Evolutionary conservation across 805 yeast species (phyloP).

Genomic region (Cyberlindnera galapagoensis): DNA sequence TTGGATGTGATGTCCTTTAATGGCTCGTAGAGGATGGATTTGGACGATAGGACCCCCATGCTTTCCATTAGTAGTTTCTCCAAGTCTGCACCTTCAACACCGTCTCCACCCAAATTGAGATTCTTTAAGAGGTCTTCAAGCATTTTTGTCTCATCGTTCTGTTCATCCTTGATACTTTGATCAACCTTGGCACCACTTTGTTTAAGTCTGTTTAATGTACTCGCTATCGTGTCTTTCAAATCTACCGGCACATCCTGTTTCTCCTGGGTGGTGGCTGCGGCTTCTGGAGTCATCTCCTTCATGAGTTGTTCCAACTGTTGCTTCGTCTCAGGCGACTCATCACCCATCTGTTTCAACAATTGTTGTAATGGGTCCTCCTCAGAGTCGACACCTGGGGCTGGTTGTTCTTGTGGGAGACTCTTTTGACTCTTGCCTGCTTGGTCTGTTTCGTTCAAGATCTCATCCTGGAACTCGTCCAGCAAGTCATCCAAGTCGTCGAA

Average conservation of each 20-base stretch:
- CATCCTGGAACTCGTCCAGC: slow-evolving; percentile 79
- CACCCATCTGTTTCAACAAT: slow-evolving; percentile 25
- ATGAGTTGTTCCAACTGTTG: slow-evolving; percentile 42
- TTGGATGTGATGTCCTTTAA: slow-evolving; percentile 71
- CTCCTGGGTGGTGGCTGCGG: slow-evolving; percentile 5
- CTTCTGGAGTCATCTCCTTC: slow-evolving; percentile 21
- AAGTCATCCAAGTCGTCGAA: slow-evolving; percentile 76
- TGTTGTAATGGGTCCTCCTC: slow-evolving; percentile 22
- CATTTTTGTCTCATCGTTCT: slow-evolving; percentile 41
- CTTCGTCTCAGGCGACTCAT: slow-evolving; percentile 47
- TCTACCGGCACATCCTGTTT: slow-evolving; percentile 13
- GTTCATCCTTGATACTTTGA: slow-evolving; percentile 44
- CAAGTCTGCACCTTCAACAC: slow-evolving; percentile 45
- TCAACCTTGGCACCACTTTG: slow-evolving; percentile 71
- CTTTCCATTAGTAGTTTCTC: slow-evolving; percentile 61
- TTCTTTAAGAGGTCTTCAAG: slow-evolving; percentile 62
- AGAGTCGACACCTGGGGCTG: background rate
- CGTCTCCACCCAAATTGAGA: slow-evolving; percentile 39
- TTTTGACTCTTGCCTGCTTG: slow-evolving; percentile 9
- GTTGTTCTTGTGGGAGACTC: background rate
- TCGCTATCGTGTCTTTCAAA: slow-evolving; percentile 71
- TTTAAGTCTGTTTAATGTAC: slow-evolving; percentile 74
- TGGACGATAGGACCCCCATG: slow-evolving; percentile 76
- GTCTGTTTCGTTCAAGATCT: slow-evolving; percentile 46
- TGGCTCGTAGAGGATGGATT: slow-evolving; percentile 83